These are phyloP conservation scores for Suhomyces maxii DNA, from an alignment of 1,139 yeast species.

Conservation along the genomic window DNA sequence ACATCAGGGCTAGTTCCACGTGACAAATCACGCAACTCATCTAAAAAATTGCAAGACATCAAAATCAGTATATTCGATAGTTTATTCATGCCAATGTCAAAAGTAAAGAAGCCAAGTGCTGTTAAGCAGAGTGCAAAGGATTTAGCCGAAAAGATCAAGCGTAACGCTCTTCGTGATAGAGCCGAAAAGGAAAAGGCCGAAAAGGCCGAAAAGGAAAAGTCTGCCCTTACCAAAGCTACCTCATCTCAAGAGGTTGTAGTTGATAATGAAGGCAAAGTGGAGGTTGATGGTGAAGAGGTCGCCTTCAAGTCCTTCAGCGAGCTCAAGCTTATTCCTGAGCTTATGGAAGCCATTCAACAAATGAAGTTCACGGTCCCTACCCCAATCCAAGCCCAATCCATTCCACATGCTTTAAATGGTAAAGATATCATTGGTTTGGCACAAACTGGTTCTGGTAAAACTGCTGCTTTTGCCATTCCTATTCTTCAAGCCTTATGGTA, in stretches of 20 bases:
- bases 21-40: not conserved
- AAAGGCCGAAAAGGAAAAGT: slow-evolving; percentile 21
- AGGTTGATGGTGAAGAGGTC: slow-evolving; percentile 5
- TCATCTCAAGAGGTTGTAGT: slow-evolving; percentile 17
- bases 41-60: not conserved
- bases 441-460: slow-evolving; percentile 83
- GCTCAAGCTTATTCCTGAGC: slow-evolving; percentile 72
- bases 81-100: slow-evolving; percentile 12
- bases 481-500: slow-evolving; percentile 88
- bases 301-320: slow-evolving; percentile 44
- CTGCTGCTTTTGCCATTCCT: slow-evolving; percentile 88
- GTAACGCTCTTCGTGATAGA: slow-evolving; percentile 41
- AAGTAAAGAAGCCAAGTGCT: slow-evolving; percentile 11
- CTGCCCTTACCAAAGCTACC: slow-evolving; percentile 14
- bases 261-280: slow-evolving; percentile 6
- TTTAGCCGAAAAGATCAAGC: slow-evolving; percentile 53
- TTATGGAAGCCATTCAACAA: slow-evolving; percentile 73
- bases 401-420: slow-evolving; percentile 89
- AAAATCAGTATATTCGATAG: slow-evolving; percentile 6
- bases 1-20: not conserved
- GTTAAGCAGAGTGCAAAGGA: slow-evolving; percentile 22
- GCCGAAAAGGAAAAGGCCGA: slow-evolving; percentile 23
- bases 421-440: slow-evolving; percentile 81
- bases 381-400: slow-evolving; percentile 88
- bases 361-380: slow-evolving; percentile 72